Evolutionary conservation across 768 basidiomycete genomes (phyloP).

Genomic region (Hypholoma sublateritium): DNA sequence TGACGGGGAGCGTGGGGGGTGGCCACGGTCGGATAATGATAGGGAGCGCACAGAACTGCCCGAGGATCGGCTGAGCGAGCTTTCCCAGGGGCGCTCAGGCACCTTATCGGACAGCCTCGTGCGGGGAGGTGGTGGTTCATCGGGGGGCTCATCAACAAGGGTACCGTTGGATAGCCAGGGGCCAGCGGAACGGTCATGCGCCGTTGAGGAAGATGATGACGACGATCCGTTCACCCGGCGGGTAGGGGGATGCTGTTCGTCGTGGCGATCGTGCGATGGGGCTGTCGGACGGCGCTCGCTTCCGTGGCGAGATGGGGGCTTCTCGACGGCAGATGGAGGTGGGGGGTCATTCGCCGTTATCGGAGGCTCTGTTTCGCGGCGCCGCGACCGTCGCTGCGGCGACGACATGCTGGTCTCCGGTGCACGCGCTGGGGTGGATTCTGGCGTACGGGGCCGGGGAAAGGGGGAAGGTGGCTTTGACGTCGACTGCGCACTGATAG

Average conservation of each 20-base stretch:
- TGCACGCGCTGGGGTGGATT: background rate
- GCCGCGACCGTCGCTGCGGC: background rate
- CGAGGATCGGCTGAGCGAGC: slow-evolving; percentile 19
- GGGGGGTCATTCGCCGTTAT: slow-evolving; percentile 1
- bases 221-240: background rate
- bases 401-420: slow-evolving; percentile 5
- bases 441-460: slow-evolving; percentile 1
- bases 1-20: slow-evolving; percentile 31
- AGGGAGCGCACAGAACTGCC: slow-evolving; percentile 29
- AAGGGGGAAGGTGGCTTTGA: background rate
- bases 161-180: background rate
- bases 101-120: slow-evolving; percentile 17
- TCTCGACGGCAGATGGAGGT: slow-evolving; percentile 16
- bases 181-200: background rate
- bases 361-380: background rate
- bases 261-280: background rate
- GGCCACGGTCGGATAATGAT: slow-evolving; percentile 25
- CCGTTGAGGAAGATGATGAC: background rate
- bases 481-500: slow-evolving; percentile 8
- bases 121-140: slow-evolving; percentile 18
- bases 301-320: slow-evolving; percentile 7
- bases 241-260: background rate
- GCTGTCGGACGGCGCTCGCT: background rate
- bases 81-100: slow-evolving; percentile 19
- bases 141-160: slow-evolving; percentile 21